Conservation (phyloP, 1,284 basidiomycete genomes). For the Malassezia equina region DNA sequence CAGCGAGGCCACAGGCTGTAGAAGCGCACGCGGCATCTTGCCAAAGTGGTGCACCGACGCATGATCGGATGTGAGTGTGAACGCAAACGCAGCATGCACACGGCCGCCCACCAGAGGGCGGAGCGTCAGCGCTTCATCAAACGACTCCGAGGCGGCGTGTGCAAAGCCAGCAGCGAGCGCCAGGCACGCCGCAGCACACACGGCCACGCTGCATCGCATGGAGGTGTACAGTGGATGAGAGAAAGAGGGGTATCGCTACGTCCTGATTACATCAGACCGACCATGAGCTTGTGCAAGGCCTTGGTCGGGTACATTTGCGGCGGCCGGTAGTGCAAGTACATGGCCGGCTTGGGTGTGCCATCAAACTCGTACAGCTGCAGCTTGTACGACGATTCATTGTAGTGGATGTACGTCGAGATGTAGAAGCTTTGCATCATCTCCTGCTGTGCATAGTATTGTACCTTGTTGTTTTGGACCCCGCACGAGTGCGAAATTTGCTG, state of each 20-base stretch:
- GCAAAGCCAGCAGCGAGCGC: neutral
- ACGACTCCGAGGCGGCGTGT: constrained; percentile 20
- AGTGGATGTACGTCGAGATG: constrained; percentile 21
- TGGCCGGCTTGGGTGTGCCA: constrained; percentile 21
- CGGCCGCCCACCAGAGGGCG: constrained; percentile 72
- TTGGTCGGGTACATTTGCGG: constrained; percentile 18
- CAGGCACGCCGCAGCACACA: neutral
- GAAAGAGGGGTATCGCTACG: neutral
- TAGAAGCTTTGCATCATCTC: constrained; percentile 19
- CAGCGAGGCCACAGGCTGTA: constrained; percentile 73
- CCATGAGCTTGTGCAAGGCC: constrained; percentile 12
- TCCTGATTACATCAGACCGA: constrained; percentile 1
- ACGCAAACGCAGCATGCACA: constrained; percentile 64
- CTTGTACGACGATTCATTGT: constrained; percentile 14
- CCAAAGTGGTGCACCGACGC: constrained; percentile 19
- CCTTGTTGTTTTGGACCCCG: neutral
- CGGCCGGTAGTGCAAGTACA: constrained; percentile 19
- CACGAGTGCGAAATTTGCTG: constrained; percentile 12
- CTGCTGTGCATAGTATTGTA: constrained; percentile 23
- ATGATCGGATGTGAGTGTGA: constrained; percentile 23
- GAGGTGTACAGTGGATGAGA: neutral
- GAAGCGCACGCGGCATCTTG: constrained; percentile 70
- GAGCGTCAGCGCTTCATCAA: constrained; percentile 60
- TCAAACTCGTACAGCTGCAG: constrained; percentile 27
- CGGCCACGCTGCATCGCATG: neutral